phyloP scores from a whole-genome alignment of 2,329 filamentous ascomycete genomes.

The Teratosphaeria gauchensis region DNA sequence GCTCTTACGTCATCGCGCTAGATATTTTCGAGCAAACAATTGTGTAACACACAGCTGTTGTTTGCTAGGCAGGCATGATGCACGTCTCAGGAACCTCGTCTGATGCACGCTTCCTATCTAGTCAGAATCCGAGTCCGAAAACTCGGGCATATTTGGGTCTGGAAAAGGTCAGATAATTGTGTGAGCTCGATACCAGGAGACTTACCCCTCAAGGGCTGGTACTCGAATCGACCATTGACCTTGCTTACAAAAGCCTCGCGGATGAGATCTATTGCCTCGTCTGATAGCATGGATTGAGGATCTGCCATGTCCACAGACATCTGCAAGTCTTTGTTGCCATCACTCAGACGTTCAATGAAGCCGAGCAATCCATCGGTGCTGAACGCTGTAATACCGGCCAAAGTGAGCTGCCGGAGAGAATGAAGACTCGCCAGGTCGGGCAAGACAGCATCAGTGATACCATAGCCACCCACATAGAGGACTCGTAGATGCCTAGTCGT shows the following conservation, averaged over 20 bases:
- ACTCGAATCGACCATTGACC: slow-evolving; percentile 36
- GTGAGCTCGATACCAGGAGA: slow-evolving; percentile 1
- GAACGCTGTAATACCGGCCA: slow-evolving; percentile 48
- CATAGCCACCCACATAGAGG: slow-evolving; percentile 47
- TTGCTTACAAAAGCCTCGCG: slow-evolving; percentile 29
- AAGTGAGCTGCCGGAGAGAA: slow-evolving; percentile 43
- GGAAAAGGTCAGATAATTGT: slow-evolving; percentile 1
- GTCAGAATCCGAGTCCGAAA: slow-evolving; percentile 35
- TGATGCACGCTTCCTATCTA: slow-evolving; percentile 12
- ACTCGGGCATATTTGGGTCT: slow-evolving; percentile 39
- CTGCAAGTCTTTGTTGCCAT: slow-evolving; percentile 33
- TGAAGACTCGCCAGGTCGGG: slow-evolving; percentile 35
- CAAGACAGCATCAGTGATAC: slow-evolving; percentile 42
- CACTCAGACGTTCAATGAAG: slow-evolving; percentile 32
- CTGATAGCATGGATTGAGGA: slow-evolving; percentile 29
- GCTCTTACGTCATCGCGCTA: slow-evolving; percentile 3
- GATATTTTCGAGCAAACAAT: not conserved
- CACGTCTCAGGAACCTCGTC: not conserved
- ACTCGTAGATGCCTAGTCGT: slow-evolving; percentile 39
- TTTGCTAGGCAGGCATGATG: not conserved
- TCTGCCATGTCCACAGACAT: slow-evolving; percentile 38
- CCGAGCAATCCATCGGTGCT: slow-evolving; percentile 41
- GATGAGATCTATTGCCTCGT: slow-evolving; percentile 30
- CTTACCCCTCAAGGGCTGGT: slow-evolving; percentile 34
- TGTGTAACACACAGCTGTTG: not conserved